Conservation (phyloP, 179 eudicot species). For the Spergularia azorica region DNA sequence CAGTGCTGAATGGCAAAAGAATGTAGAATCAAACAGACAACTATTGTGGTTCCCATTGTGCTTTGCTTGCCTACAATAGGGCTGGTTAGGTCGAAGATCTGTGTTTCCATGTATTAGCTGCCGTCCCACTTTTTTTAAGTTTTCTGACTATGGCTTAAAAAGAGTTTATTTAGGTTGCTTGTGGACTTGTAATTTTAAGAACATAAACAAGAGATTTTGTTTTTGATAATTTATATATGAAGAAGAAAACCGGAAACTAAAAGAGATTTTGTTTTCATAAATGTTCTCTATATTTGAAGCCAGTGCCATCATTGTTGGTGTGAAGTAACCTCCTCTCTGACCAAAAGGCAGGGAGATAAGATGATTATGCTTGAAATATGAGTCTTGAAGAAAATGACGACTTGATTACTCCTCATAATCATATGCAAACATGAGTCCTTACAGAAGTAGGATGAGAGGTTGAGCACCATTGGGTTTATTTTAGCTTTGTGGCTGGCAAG, state of each 20-base stretch:
- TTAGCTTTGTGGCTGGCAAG: neutral
- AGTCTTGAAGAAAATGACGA: neutral
- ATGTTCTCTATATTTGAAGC: neutral
- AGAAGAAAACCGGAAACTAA: no score
- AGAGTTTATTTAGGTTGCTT: neutral
- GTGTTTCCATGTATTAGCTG: no score
- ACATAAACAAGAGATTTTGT: no score
- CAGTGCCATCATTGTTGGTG: neutral
- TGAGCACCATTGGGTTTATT: neutral
- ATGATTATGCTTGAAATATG: neutral
- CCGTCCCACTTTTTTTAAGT: neutral
- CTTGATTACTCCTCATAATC: neutral
- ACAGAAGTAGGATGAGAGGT: neutral
- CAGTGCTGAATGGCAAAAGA: neutral
- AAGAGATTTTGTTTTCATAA: neutral
- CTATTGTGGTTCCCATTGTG: no score
- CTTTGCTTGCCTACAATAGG: no score
- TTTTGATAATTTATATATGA: no score
- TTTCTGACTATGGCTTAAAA: neutral
- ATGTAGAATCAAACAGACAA: neutral
- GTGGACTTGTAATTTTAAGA: no score
- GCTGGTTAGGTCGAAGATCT: no score
- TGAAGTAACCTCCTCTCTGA: neutral
- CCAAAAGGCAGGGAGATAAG: neutral
- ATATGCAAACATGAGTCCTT: neutral